Percentiles rank a stretch among this genome's conserved stretches.
Conservation (phyloP, 768 basidiomycete genomes). For the Leccinum disarticulatum region DNA sequence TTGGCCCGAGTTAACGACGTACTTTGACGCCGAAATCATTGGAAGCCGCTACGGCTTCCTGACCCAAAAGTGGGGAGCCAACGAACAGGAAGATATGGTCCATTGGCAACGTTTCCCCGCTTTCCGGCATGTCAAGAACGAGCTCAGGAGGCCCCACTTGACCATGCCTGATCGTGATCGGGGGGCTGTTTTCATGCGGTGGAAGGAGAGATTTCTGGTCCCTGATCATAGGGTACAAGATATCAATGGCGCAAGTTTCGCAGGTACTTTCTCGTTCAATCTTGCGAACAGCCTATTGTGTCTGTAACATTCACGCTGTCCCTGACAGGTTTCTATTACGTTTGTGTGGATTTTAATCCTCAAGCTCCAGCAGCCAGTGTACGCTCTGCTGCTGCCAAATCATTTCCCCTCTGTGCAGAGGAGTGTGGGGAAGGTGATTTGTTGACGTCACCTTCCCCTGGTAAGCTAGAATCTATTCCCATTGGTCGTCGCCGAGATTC, state of each 20-base stretch:
- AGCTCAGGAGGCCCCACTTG: constrained; percentile 74
- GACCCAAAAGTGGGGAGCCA: constrained; percentile 89
- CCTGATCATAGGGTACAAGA: constrained; percentile 92
- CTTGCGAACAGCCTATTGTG: background rate
- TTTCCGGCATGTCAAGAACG: constrained; percentile 77
- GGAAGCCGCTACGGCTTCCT: constrained; percentile 88
- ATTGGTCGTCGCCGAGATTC: constrained; percentile 43
- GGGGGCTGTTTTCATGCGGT: constrained; percentile 90
- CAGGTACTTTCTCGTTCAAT: constrained; percentile 54
- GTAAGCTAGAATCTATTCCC: constrained; percentile 41
- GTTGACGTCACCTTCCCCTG: constrained; percentile 31
- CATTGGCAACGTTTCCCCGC: constrained; percentile 96
- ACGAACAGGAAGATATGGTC: constrained; percentile 86
- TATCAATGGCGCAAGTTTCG: constrained; percentile 94
- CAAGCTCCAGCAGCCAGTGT: constrained; percentile 39
- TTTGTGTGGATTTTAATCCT: constrained; percentile 90
- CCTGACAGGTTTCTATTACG: constrained; percentile 83
- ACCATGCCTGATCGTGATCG: constrained; percentile 77
- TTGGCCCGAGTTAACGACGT: constrained; percentile 94
- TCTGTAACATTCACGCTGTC: constrained; percentile 4
- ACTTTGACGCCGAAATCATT: constrained; percentile 96
- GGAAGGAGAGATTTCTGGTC: constrained; percentile 97
- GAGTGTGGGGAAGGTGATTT: constrained; percentile 28
- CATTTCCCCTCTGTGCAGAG: constrained; percentile 34
- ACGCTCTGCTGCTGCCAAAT: constrained; percentile 33